Evolutionary conservation across 805 yeast species (phyloP).

Genomic region (Cyberlindnera amylophila): DNA sequence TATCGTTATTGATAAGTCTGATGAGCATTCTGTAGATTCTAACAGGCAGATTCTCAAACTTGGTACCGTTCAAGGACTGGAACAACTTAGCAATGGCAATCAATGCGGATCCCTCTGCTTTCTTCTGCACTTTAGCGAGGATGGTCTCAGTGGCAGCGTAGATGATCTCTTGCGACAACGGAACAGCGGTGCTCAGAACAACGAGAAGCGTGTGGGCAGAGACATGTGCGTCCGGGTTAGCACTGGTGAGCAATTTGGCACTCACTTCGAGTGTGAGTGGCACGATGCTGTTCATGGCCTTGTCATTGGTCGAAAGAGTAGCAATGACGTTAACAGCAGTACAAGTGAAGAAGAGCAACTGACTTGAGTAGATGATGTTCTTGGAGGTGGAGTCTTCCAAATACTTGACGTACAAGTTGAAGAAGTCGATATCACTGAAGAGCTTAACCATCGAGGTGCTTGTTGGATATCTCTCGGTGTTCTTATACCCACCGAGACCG

Average conservation of each 20-base stretch:
- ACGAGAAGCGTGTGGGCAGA: constrained; percentile 81
- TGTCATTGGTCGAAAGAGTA: constrained; percentile 39
- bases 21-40: constrained; percentile 33
- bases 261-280: constrained; percentile 57
- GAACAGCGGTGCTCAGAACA: constrained; percentile 70
- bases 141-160: constrained; percentile 62
- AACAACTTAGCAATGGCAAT: constrained; percentile 44
- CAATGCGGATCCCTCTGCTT: constrained; percentile 41
- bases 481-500: constrained; percentile 68
- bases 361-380: constrained; percentile 58
- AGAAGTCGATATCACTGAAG: constrained; percentile 65
- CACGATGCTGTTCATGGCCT: constrained; percentile 44
- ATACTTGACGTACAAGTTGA: constrained; percentile 60
- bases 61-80: constrained; percentile 42
- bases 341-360: constrained; percentile 76
- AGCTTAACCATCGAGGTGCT: constrained; percentile 64
- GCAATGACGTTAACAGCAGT: constrained; percentile 66
- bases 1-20: constrained; percentile 27
- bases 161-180: constrained; percentile 53
- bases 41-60: constrained; percentile 38
- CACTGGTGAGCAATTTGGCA: constrained; percentile 48
- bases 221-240: constrained; percentile 60
- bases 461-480: constrained; percentile 60
- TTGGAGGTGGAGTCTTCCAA: constrained; percentile 41
- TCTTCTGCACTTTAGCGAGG: constrained; percentile 40